Evolutionary conservation across 208 protist species (phyloP).

Genomic region (Acanthamoeba castellanii): DNA sequence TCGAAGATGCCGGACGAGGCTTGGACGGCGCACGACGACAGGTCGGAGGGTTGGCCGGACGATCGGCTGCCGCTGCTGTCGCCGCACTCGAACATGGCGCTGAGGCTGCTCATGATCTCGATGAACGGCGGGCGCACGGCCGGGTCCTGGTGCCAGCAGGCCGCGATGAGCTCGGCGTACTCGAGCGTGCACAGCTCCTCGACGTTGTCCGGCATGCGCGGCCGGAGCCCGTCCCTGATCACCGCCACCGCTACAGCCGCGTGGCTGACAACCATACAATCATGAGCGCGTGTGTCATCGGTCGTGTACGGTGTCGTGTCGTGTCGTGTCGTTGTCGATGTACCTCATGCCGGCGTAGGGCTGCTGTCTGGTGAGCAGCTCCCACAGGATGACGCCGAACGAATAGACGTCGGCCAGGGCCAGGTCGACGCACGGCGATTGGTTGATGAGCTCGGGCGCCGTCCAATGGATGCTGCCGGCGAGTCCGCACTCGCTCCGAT

Average conservation of each 20-base stretch:
- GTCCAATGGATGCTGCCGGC: conserved; percentile 49
- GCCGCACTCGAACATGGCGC: not conserved
- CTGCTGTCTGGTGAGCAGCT: conserved; percentile 81
- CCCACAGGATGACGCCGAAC: conserved; percentile 86
- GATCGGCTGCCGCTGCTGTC: not conserved
- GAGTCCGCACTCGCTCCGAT: not conserved
- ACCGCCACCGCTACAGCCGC: not conserved
- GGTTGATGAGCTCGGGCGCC: not conserved
- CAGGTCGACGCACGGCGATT: not conserved
- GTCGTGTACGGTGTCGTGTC: not conserved
- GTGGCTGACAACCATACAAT: not conserved
- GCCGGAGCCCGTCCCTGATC: not conserved
- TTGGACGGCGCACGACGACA: not conserved
- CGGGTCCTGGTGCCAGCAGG: not conserved
- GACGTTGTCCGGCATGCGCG: conserved; percentile 8
- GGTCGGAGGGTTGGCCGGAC: not conserved
- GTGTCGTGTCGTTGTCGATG: not conserved
- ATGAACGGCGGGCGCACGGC: not conserved
- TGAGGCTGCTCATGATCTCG: not conserved
- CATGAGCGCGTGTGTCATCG: not conserved
- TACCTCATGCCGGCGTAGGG: conserved; percentile 54
- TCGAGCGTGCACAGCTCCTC: conserved; percentile 2
- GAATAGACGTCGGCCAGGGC: conserved; percentile 82
- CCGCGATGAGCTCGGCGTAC: not conserved
- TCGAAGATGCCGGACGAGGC: not conserved